Conservation (phyloP, 2,329 filamentous ascomycete species). For the Shiraia sp. region DNA sequence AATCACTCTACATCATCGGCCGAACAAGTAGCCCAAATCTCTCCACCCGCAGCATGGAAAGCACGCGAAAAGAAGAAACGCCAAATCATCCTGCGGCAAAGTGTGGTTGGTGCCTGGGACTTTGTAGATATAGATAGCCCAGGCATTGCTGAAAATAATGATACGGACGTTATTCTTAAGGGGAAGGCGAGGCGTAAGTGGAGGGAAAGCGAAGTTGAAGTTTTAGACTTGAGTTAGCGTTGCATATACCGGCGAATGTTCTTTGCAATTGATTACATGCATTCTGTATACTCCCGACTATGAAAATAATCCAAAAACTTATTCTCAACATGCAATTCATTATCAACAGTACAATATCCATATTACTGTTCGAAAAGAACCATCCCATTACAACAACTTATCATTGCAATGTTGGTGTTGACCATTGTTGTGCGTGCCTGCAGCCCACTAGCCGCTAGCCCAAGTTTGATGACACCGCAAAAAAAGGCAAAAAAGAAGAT, state of each 20-base stretch:
- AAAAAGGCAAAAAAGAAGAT: slow-evolving; percentile 17
- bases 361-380: too few relatives aligned
- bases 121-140: slow-evolving; percentile 33
- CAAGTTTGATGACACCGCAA: neutral
- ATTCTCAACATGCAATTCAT: too few relatives aligned
- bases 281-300: neutral
- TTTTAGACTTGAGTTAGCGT: slow-evolving; percentile 39
- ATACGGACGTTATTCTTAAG: slow-evolving; percentile 9
- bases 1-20: slow-evolving; percentile 14
- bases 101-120: slow-evolving; percentile 38
- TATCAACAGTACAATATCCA: neutral
- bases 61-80: slow-evolving; percentile 33
- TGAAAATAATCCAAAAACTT: neutral
- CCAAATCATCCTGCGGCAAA: slow-evolving; percentile 35
- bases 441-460: neutral
- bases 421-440: too few relatives aligned
- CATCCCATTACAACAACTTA: too few relatives aligned
- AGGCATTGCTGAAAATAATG: slow-evolving; percentile 2
- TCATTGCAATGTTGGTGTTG: too few relatives aligned
- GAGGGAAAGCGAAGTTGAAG: slow-evolving; percentile 43
- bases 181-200: slow-evolving; percentile 35
- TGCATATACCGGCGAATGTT: too few relatives aligned
- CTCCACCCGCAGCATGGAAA: slow-evolving; percentile 37
- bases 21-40: neutral
- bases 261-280: too few relatives aligned